Evolutionary conservation across 192 early-diverging fungal species (phyloP).

Genomic region (Haplosporangium gracile): DNA sequence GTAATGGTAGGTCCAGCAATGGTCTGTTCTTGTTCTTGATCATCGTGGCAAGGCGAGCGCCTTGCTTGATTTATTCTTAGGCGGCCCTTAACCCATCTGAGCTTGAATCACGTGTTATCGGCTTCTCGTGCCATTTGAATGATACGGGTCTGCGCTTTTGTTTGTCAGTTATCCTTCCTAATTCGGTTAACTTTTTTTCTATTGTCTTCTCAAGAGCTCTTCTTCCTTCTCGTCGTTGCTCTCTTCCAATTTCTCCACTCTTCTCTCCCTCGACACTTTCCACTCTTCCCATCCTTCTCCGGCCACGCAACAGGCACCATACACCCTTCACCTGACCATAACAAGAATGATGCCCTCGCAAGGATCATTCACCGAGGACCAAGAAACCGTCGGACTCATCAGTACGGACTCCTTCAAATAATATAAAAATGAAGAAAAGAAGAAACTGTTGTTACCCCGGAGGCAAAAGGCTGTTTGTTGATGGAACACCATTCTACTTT

Average conservation of each 20-base stretch:
- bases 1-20: not conserved
- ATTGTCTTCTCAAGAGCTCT: not conserved
- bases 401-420: conserved; percentile 1
- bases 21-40: not conserved
- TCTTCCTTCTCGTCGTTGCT: conserved; percentile 1
- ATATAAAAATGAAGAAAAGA: no score
- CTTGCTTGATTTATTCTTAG: not conserved
- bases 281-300: not conserved
- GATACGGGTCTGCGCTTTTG: not conserved
- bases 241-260: not conserved
- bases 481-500: not conserved
- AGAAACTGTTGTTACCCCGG: not conserved
- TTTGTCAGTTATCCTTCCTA: not conserved
- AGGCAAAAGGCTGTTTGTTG: no score
- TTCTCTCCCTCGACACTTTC: not conserved
- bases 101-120: not conserved
- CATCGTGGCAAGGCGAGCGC: not conserved
- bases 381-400: conserved; percentile 46
- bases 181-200: not conserved
- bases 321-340: conserved; percentile 2
- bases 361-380: conserved; percentile 11
- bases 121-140: not conserved
- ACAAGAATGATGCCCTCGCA: conserved; percentile 31
- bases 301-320: not conserved
- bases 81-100: not conserved